Evolutionary conservation across 352 stramenopile genomes (phyloP).

Genomic region (Phytophthora pini): DNA sequence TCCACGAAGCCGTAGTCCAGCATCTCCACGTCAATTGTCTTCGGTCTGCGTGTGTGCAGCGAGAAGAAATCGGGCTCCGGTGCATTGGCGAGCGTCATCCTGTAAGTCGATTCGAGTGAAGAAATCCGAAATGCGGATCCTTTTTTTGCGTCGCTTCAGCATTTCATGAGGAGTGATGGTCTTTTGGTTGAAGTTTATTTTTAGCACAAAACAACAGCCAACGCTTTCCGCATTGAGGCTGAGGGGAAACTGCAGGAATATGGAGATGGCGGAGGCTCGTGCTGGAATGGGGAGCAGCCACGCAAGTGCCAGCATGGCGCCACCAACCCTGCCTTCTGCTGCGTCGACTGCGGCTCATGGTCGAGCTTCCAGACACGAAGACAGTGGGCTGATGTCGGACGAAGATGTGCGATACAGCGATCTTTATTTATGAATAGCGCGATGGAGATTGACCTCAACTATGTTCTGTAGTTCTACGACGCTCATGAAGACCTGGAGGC

Average conservation of each 20-base stretch:
- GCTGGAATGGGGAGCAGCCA: conserved; percentile 4
- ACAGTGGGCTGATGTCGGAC: conserved; percentile 58
- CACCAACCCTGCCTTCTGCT: background rate
- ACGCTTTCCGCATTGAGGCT: conserved; percentile 8
- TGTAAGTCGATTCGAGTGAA: background rate
- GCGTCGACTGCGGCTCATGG: conserved; percentile 4
- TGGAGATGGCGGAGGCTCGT: conserved; percentile 30
- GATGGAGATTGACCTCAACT: conserved; percentile 2
- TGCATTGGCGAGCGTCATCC: conserved; percentile 46
- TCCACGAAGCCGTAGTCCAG: conserved; percentile 94
- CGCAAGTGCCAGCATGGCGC: conserved; percentile 11
- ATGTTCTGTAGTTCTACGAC: conserved; percentile 69
- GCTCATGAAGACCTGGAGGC: conserved; percentile 61
- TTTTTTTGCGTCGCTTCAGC: conserved; percentile 23
- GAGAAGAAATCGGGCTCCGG: conserved; percentile 76
- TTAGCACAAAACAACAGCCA: background rate
- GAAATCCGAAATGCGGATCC: conserved; percentile 32
- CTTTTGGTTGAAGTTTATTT: conserved; percentile 44
- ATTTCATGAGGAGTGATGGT: conserved; percentile 35
- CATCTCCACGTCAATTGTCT: conserved; percentile 84
- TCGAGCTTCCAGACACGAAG: conserved; percentile 43
- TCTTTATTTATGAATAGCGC: no score
- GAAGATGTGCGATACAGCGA: conserved; percentile 56
- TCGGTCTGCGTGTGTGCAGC: conserved; percentile 75
- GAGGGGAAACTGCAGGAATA: conserved; percentile 39